phyloP scores from a whole-genome alignment of 2,329 filamentous ascomycete genomes.

The Trichoderma sp. region DNA sequence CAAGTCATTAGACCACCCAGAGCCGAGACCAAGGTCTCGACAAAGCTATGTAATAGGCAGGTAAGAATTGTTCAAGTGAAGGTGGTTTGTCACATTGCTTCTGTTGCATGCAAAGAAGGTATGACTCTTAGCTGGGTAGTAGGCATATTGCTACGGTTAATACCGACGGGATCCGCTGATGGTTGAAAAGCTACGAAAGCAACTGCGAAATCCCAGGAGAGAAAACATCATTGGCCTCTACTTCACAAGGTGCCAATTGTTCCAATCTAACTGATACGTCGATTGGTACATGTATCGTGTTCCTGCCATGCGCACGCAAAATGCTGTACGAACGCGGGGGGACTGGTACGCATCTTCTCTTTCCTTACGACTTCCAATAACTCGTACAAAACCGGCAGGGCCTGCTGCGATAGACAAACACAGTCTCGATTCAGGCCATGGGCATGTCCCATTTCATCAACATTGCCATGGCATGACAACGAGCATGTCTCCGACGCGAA shows the following conservation, averaged over 20 bases:
- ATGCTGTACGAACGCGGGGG: neutral
- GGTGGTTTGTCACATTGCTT: neutral
- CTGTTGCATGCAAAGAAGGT: neutral
- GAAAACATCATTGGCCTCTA: constrained; percentile 14
- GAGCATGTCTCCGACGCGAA: neutral
- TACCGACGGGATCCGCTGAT: neutral
- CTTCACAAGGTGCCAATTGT: too few species aligned
- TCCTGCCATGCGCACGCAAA: neutral
- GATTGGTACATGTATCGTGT: neutral
- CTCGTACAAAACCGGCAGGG: too few species aligned
- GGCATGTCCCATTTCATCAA: too few species aligned
- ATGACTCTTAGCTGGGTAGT: too few species aligned
- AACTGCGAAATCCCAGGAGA: neutral
- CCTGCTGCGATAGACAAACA: neutral
- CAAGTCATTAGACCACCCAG: constrained; percentile 15
- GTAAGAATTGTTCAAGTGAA: neutral
- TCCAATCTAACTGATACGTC: too few species aligned
- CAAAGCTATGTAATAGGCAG: neutral
- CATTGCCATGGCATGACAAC: neutral
- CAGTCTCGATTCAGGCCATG: neutral
- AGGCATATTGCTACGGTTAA: neutral
- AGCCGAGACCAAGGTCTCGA: neutral
- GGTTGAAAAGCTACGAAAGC: neutral
- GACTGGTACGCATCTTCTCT: neutral
- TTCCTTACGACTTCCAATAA: neutral